A percentile compares a stretch with the other conserved stretches of the same genome.
Conservation (phyloP, 129 eudicot genomes). For the Mikania micrantha region DNA sequence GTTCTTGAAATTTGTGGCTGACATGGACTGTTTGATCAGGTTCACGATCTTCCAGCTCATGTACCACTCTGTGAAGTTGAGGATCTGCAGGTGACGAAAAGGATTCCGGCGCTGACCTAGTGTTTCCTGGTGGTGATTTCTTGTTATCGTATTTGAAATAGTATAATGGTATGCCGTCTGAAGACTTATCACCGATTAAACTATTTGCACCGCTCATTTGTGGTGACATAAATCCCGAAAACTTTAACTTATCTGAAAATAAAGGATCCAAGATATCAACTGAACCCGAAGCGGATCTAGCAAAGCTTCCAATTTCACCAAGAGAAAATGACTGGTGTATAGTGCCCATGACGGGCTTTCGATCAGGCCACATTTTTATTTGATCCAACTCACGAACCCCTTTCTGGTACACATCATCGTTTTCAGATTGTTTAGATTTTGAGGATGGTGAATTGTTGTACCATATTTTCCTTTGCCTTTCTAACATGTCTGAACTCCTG, state of each 20-base stretch:
- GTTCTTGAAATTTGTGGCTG: conserved; percentile 60
- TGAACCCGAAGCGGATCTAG: conserved; percentile 35
- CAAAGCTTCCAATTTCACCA: conserved; percentile 46
- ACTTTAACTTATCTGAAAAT: conserved; percentile 68
- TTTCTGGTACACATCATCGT: conserved; percentile 41
- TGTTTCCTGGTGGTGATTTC: conserved; percentile 27
- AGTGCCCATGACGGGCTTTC: conserved; percentile 25
- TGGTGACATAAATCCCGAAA: conserved; percentile 90
- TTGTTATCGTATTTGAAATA: conserved; percentile 68
- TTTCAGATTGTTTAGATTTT: conserved; percentile 55
- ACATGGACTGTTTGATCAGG: conserved; percentile 53
- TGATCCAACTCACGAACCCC: conserved; percentile 61
- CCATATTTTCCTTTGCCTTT: conserved; percentile 98
- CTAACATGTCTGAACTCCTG: conserved; percentile 90
- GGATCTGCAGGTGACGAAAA: conserved; percentile 41
- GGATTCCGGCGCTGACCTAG: conserved; percentile 57
- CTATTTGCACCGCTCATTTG: conserved; percentile 60
- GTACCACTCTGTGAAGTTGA: conserved; percentile 84
- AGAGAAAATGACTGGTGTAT: conserved; percentile 35
- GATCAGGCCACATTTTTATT: conserved; percentile 66
- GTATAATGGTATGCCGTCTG: conserved; percentile 89
- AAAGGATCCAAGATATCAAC: conserved; percentile 47
- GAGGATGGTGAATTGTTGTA: conserved; percentile 70
- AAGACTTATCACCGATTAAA: conserved; percentile 53
- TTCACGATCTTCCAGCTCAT: conserved; percentile 83